Conservation (phyloP, 345 rosid species). For the Cardamine occulta region DNA sequence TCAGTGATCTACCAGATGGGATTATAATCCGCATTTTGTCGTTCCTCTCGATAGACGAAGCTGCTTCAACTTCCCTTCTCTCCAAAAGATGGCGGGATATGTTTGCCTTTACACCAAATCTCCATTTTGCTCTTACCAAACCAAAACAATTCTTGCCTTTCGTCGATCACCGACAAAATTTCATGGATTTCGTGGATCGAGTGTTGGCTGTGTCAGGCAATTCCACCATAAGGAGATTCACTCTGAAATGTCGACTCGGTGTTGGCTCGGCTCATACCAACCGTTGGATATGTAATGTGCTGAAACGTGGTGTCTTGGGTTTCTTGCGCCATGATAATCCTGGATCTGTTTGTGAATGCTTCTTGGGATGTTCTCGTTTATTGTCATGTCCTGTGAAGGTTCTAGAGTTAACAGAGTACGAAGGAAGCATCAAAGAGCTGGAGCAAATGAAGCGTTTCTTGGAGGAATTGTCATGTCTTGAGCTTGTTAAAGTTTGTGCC, state of each 20-base stretch:
- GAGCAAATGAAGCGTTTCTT: constrained; percentile 6
- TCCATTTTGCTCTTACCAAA: background rate
- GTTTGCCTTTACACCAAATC: background rate
- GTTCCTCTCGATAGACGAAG: background rate
- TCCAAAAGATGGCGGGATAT: constrained; percentile 1
- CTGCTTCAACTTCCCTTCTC: constrained; percentile 20
- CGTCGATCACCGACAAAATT: background rate
- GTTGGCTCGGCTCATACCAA: background rate
- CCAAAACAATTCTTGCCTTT: background rate
- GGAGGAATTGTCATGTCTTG: constrained; percentile 14
- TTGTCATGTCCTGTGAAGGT: background rate
- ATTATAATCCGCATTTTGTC: background rate
- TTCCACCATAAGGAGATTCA: background rate
- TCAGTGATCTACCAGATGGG: constrained; percentile 12
- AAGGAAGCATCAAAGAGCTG: constrained; percentile 3
- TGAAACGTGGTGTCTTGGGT: constrained; percentile 13
- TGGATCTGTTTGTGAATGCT: background rate
- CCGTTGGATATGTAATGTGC: constrained; percentile 14
- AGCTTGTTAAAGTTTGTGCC: background rate
- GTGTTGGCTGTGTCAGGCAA: constrained; percentile 6
- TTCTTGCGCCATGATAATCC: constrained; percentile 3
- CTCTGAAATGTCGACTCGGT: background rate
- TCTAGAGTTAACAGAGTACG: background rate
- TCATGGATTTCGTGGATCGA: constrained; percentile 7
- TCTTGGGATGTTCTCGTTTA: background rate